Evolutionary conservation across 371 early-diverging fungal species (phyloP), one percentile per base, ranked within the genome.

Genomic region (Saksenaea vasiformis): DNA sequence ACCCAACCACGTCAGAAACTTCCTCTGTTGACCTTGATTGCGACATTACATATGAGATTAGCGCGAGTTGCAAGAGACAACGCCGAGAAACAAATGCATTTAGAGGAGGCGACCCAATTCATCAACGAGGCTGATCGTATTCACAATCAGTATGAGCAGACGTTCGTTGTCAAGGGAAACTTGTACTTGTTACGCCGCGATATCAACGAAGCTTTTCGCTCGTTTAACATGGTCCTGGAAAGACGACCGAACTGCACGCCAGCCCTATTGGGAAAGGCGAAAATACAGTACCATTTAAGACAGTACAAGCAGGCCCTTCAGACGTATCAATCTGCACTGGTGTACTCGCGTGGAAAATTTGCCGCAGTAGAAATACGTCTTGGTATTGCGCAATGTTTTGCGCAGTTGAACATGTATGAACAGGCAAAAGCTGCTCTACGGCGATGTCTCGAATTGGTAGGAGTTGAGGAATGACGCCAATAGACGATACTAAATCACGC

Each of bases 361-460:
- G 84, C 69, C 43, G 76, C 62, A 37, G 71, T 72, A 0, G 93
- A 95, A 61, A 87, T 91, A 41, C 88, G 96, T 15, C 68, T 95
- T n/a, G 89, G 93, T 19, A 93, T 97, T 67, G 96, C 94, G 3
- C 78, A 93, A 54, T 95, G 96, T 67, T 93, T 88, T 77, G 82
- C 87, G 57, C 86, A 86, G 53, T 80, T 95, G 14, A 89, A 88
- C 1, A 90, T 90, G 86, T 41, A 66, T 9, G 74, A 73, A 1
- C 80, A 90, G 54, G 94, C 98, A 1, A 80, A 85, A 27, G 62
- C 64, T 17, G 92, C 95, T 0, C 89, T 95, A 65, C 77, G 82
- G 54, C 80, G 94, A 1, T 91, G 90, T 17, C 64, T 91, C 35
- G 83, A 89, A 62, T 53, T 88, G 69, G 90, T 87, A 79, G 54